Evolutionary conservation across 129 eudicot species (phyloP).

Genomic region (Escallonia rubra): DNA sequence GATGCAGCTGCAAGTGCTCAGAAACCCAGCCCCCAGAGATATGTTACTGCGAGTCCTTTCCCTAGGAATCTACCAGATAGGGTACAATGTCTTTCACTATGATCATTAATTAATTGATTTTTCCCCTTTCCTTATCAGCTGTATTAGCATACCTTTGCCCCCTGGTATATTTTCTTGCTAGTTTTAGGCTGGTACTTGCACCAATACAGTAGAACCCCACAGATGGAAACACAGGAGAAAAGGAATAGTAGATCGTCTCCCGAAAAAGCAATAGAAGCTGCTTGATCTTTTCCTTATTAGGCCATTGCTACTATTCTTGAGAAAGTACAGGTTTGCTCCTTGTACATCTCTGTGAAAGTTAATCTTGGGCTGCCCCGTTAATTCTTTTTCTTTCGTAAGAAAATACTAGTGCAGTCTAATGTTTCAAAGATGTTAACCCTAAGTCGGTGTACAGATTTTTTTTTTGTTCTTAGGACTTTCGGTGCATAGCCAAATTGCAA

Average conservation of each 20-base stretch:
- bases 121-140: slow-evolving; percentile 10
- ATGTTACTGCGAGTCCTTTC: slow-evolving; percentile 59
- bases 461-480: not conserved
- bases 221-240: slow-evolving; percentile 31
- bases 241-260: slow-evolving; percentile 28
- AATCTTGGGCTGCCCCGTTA: slow-evolving; percentile 18
- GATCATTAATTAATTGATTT: slow-evolving; percentile 32
- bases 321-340: slow-evolving; percentile 28
- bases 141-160: slow-evolving; percentile 17
- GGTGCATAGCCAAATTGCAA: not conserved
- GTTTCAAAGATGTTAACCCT: slow-evolving; percentile 8
- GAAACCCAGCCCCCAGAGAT: slow-evolving; percentile 56
- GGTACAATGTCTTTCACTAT: slow-evolving; percentile 86
- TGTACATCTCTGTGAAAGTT: slow-evolving; percentile 31
- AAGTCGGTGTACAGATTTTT: not conserved
- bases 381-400: slow-evolving; percentile 23
- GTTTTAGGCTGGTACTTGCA: slow-evolving; percentile 18
- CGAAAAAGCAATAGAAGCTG: slow-evolving; percentile 14
- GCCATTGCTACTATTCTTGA: slow-evolving; percentile 41
- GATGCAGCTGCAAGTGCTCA: slow-evolving; percentile 37
- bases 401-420: slow-evolving; percentile 29
- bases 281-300: slow-evolving; percentile 26
- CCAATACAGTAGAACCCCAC: slow-evolving; percentile 26
- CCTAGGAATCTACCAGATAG: slow-evolving; percentile 78
- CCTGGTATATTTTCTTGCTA: slow-evolving; percentile 24